Conservation (phyloP, 768 basidiomycete species). For the Clathrus columnatus region DNA sequence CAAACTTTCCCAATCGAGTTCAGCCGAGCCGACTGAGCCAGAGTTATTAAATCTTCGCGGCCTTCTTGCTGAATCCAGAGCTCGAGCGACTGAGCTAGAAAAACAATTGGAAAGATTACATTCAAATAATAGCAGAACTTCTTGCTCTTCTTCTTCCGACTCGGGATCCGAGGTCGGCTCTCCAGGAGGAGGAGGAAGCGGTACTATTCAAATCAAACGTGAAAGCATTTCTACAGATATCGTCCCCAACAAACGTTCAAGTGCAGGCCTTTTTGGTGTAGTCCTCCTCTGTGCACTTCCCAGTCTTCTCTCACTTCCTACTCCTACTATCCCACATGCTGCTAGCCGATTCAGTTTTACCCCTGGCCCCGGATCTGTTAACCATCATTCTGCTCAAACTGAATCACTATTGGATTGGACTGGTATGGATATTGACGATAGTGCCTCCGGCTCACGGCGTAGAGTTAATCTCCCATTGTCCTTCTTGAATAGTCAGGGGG, state of each 20-base stretch:
- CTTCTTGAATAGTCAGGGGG: constrained; percentile 4
- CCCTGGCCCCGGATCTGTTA: not conserved
- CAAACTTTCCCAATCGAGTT: not conserved
- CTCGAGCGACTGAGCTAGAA: constrained; percentile 7
- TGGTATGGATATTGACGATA: constrained; percentile 7
- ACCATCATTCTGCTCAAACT: not conserved
- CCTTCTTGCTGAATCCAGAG: constrained; percentile 7
- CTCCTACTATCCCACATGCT: constrained; percentile 18
- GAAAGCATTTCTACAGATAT: not conserved
- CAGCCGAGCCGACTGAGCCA: constrained; percentile 16
- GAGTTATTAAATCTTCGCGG: constrained; percentile 24
- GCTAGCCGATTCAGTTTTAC: not conserved
- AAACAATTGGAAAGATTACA: not conserved
- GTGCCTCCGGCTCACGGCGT: constrained; percentile 4
- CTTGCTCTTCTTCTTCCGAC: constrained; percentile 4
- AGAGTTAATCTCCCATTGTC: constrained; percentile 2
- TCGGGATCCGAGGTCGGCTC: constrained; percentile 2
- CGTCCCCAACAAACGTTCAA: not conserved
- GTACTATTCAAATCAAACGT: constrained; percentile 5
- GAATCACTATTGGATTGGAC: constrained; percentile 9
- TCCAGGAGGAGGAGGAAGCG: not conserved
- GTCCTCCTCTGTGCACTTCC: constrained; percentile 73
- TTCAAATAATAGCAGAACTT: not conserved
- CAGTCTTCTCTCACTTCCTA: constrained; percentile 58
- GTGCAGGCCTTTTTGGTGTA: constrained; percentile 8